Evolutionary conservation across 2,329 filamentous ascomycete species (phyloP).

Genomic region (Microsporum canis): DNA sequence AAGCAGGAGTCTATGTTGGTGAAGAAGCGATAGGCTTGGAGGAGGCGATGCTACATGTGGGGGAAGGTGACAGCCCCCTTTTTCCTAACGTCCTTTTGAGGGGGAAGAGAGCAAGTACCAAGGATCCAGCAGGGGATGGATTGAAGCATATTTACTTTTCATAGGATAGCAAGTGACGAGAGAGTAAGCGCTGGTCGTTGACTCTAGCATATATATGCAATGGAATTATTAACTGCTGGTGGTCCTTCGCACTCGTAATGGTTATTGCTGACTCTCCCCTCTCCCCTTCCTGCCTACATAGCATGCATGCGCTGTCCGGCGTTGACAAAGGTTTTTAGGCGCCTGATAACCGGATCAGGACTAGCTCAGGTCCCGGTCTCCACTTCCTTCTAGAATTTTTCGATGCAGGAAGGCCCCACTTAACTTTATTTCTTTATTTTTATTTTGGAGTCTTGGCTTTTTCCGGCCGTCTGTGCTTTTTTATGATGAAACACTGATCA

Average conservation of each 20-base stretch:
- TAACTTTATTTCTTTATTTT: slow-evolving; percentile 6
- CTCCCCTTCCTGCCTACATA: not conserved
- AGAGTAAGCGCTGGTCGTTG: slow-evolving; percentile 3
- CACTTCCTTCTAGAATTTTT: not conserved
- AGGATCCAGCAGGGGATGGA: not conserved
- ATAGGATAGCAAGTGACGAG: not conserved
- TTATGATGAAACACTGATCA: not conserved
- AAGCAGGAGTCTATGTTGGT: not conserved
- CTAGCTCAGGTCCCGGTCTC: not conserved
- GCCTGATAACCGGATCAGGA: not conserved
- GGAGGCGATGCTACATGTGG: not conserved
- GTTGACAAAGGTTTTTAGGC: not conserved
- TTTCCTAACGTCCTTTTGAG: not conserved
- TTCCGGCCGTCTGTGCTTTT: not conserved
- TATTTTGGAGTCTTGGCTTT: not conserved
- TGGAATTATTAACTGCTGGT: slow-evolving; percentile 1
- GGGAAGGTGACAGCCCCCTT: slow-evolving; percentile 1
- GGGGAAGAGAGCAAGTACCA: not conserved
- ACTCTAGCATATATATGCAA: slow-evolving; percentile 3
- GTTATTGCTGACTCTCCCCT: not conserved
- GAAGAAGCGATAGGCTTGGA: not conserved
- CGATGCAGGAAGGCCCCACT: slow-evolving; percentile 2
- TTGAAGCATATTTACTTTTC: not conserved
- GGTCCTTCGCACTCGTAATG: not conserved
- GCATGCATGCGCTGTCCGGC: not conserved